Base-by-base conservation (phyloP, 352 stramenopile genomes). In the Detonula confervacea region DNA sequence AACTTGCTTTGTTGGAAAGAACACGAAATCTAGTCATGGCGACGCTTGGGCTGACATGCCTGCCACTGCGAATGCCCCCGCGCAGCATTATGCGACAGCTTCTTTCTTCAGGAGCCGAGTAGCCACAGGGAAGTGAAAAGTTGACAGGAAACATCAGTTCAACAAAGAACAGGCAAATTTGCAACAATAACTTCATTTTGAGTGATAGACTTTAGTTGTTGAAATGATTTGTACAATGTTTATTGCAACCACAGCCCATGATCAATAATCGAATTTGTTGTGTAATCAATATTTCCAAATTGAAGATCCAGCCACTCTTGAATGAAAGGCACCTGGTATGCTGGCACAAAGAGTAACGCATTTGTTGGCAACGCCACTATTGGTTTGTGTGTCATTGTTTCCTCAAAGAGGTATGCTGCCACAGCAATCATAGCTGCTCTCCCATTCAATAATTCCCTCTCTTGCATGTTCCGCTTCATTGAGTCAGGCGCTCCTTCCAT, bases 401-500 rank as follows among this genome's bases (percentile, higher is more conserved):
- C 90, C 74, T 94, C 85, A 73, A 93, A 90, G 51, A 84, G 61
- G 67, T 82, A 94, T 14, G 78, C 80, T 33, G 81, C 74, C 47
- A 94, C 70, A 35, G 88, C 90, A 49, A 95, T 72, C 90, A 95
- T 95, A 0, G 88, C 87, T 7, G 90, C 66, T 49, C 90, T 80
- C 7, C 90, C 90, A 73, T 95, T 94, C 37, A 92, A 87, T 39
- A 95, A 74, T 81, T 95, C 90, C 51, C 87, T 80, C 71, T 92
- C 90, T 81, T 94, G 87, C 87, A 95, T 93, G 55, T 91, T 91
- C 5, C 87, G 64, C 83, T 91, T 93, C 88, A 91, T 93, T 8
- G 29, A 70, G 47, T 87, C 71, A 1, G 82, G 77, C 22, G 82
- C 86, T 25, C 87, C 88, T 47, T 90, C 61, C 44, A 92, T 57